These are phyloP conservation scores for Neurospora sp. DNA, from an alignment of 495 filamentous ascomycete species.

Conservation along the genomic window DNA sequence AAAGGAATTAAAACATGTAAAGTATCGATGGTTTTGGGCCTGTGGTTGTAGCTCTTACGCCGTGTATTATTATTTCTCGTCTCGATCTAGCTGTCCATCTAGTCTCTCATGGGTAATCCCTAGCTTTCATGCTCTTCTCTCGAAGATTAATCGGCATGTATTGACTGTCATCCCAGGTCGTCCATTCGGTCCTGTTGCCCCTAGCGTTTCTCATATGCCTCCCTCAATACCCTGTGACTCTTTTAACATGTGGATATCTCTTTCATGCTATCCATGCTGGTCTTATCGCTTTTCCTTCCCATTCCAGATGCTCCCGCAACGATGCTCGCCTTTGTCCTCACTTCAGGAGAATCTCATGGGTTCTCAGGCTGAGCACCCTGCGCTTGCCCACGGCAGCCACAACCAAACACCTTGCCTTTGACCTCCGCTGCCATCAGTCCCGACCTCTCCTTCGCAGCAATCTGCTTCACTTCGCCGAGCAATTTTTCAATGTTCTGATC, in stretches of 20 bases:
- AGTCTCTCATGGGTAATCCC: background rate
- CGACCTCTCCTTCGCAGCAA: slow-evolving; percentile 76
- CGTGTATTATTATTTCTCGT: background rate
- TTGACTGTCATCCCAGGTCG: background rate
- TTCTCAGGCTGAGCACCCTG: background rate
- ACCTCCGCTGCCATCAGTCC: slow-evolving; percentile 74
- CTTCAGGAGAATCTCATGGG: background rate
- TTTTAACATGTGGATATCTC: background rate
- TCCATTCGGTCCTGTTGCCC: background rate
- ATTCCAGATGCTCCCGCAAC: background rate
- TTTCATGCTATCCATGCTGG: background rate
- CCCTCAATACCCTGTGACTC: no score
- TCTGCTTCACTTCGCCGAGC: slow-evolving; percentile 66
- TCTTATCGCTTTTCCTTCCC: background rate
- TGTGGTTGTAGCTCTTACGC: background rate
- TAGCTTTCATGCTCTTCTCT: background rate
- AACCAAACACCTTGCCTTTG: slow-evolving; percentile 70
- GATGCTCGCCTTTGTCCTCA: background rate
- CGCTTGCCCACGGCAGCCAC: background rate
- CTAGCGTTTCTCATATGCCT: background rate
- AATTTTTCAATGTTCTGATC: slow-evolving; percentile 64
- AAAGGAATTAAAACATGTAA: background rate
- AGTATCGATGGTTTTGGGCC: background rate
- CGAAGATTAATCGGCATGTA: background rate
- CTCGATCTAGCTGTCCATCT: background rate